Evolutionary conservation across 331 rosid genomes (phyloP).

Genomic region (Acacia concinna): DNA sequence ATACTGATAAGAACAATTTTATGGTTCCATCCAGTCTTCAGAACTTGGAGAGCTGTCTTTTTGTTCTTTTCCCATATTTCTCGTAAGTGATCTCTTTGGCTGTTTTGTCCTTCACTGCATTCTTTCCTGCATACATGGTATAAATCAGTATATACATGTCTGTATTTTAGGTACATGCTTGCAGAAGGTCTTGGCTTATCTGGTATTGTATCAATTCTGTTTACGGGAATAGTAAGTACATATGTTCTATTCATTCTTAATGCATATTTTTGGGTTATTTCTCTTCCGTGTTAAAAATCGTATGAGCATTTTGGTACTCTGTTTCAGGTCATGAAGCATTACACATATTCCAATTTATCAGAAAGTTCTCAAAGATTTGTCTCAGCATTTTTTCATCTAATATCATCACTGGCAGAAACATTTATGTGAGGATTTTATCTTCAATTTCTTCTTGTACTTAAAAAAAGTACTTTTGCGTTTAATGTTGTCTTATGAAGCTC

Average conservation of each 20-base stretch:
- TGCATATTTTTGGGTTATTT: neutral
- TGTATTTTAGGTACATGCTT: slow-evolving; percentile 72
- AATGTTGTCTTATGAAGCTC: neutral
- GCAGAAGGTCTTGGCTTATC: slow-evolving; percentile 85
- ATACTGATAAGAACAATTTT: slow-evolving; percentile 28
- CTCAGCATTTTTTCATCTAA: slow-evolving; percentile 72
- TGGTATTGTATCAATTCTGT: slow-evolving; percentile 85
- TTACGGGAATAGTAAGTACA: slow-evolving; percentile 77
- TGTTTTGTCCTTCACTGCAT: neutral
- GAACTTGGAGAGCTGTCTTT: slow-evolving; percentile 86
- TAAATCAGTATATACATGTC: slow-evolving; percentile 17
- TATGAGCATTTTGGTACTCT: slow-evolving; percentile 23
- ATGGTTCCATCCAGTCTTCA: slow-evolving; percentile 61
- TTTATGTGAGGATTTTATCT: slow-evolving; percentile 51
- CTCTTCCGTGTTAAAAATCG: slow-evolving; percentile 5
- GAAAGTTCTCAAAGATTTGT: slow-evolving; percentile 74
- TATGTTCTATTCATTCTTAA: neutral
- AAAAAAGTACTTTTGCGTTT: neutral
- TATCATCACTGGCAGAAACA: slow-evolving; percentile 87
- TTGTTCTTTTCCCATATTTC: slow-evolving; percentile 88
- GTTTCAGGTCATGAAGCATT: slow-evolving; percentile 87
- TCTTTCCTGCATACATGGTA: neutral
- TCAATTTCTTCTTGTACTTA: slow-evolving; percentile 12
- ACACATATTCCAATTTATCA: slow-evolving; percentile 75
- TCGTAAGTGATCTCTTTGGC: slow-evolving; percentile 57